phyloP scores from a whole-genome alignment of 768 basidiomycete genomes.

The Lactifluus piperatus region DNA sequence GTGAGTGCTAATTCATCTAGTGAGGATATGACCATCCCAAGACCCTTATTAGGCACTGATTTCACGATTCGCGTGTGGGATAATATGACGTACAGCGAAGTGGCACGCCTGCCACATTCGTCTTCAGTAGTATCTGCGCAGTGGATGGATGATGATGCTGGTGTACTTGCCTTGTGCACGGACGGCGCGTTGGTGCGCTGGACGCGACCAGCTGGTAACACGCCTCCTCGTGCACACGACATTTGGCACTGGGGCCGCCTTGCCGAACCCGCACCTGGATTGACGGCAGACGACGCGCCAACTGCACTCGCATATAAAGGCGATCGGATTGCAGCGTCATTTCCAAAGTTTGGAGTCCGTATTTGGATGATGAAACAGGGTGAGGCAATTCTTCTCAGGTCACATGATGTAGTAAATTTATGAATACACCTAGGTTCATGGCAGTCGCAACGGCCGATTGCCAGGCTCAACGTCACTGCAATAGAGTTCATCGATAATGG shows the following conservation, averaged over 20 bases:
- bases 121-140: constrained; percentile 39
- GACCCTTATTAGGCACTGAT: constrained; percentile 43
- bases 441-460: constrained; percentile 55
- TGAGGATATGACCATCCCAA: neutral
- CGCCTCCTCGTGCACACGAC: constrained; percentile 10
- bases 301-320: constrained; percentile 17
- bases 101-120: constrained; percentile 48
- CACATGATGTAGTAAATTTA: constrained; percentile 23
- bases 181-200: constrained; percentile 52
- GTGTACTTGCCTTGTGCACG: constrained; percentile 29
- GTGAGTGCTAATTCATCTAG: constrained; percentile 30
- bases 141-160: constrained; percentile 38
- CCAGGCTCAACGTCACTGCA: constrained; percentile 54
- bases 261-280: constrained; percentile 3
- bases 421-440: constrained; percentile 43
- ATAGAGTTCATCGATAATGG: constrained; percentile 59
- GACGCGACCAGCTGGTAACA: constrained; percentile 41
- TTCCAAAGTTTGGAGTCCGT: constrained; percentile 16
- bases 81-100: constrained; percentile 38
- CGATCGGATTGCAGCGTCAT: constrained; percentile 19
- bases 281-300: constrained; percentile 15
- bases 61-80: constrained; percentile 53
- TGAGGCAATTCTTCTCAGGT: constrained; percentile 24
- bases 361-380: constrained; percentile 21
- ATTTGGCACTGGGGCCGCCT: constrained; percentile 16